Conservation (phyloP, 2,329 filamentous ascomycete species). For the Pestalotiopsis sp. region DNA sequence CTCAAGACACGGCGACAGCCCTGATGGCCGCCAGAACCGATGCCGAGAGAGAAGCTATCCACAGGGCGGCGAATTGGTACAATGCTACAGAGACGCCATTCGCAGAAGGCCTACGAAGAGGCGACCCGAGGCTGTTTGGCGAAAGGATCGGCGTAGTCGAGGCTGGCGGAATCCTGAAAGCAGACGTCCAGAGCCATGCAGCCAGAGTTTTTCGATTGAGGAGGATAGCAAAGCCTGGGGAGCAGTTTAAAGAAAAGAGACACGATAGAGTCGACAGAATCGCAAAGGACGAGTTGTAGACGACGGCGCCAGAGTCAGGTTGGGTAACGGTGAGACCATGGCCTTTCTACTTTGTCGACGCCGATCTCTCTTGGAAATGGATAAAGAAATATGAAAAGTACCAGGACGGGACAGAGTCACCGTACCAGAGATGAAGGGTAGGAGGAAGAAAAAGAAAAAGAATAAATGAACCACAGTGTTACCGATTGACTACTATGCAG, state of each 20-base stretch:
- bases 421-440: no score
- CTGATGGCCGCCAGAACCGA: constrained; percentile 15
- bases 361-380: no score
- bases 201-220: constrained; percentile 22
- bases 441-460: no score
- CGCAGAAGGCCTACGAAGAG: constrained; percentile 19
- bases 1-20: constrained; percentile 16
- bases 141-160: constrained; percentile 21
- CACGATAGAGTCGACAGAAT: constrained; percentile 18
- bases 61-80: constrained; percentile 19
- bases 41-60: constrained; percentile 9
- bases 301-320: background rate
- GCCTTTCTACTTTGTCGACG: no score
- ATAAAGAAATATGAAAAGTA: no score
- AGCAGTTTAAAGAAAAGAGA: constrained; percentile 23
- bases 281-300: constrained; percentile 22
- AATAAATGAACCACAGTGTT: background rate
- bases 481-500: background rate
- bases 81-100: constrained; percentile 23
- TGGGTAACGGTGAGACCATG: background rate
- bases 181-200: constrained; percentile 19
- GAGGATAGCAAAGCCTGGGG: constrained; percentile 18
- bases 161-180: constrained; percentile 17
- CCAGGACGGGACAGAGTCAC: no score
- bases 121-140: constrained; percentile 22